Percentiles rank a stretch among this genome's conserved stretches.
These are phyloP conservation scores for Penicillium verhagenii DNA, from an alignment of 495 filamentous ascomycete genomes.

Conservation along the genomic window DNA sequence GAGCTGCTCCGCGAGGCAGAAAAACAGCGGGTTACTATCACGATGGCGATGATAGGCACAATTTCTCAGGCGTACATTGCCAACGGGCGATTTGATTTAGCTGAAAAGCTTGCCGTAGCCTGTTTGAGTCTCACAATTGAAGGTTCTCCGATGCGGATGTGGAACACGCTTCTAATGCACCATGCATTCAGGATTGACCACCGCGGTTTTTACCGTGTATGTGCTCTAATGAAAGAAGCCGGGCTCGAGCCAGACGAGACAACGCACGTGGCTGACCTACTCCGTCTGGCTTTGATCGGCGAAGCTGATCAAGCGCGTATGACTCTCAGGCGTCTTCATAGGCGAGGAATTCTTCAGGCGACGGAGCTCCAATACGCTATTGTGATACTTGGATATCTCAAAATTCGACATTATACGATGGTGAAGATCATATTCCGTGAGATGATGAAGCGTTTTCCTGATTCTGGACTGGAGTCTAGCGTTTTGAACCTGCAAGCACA, in stretches of 20 bases:
- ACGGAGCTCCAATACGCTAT: constrained; percentile 74
- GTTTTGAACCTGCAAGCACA: constrained; percentile 47
- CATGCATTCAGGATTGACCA: constrained; percentile 67
- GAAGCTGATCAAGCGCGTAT: constrained; percentile 64
- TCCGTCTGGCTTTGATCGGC: constrained; percentile 58
- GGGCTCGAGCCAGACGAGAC: constrained; percentile 60
- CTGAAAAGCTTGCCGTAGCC: constrained; percentile 58
- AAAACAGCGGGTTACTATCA: constrained; percentile 37
- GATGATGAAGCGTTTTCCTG: constrained; percentile 50
- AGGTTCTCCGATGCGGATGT: constrained; percentile 60
- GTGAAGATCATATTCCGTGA: constrained; percentile 52
- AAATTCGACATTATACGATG: constrained; percentile 45
- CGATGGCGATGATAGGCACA: constrained; percentile 56
- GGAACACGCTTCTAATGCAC: constrained; percentile 72
- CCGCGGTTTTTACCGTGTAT: constrained; percentile 55
- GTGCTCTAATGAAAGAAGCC: constrained; percentile 59
- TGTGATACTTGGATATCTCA: constrained; percentile 65
- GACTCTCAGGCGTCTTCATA: constrained; percentile 61
- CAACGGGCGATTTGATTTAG: constrained; percentile 56
- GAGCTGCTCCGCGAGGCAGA: constrained; percentile 59
- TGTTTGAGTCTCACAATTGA: constrained; percentile 37
- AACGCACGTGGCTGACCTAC: constrained; percentile 75
- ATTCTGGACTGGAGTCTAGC: constrained; percentile 42
- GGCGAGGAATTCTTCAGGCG: constrained; percentile 53
- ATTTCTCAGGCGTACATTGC: constrained; percentile 69